Evolutionary conservation across 345 rosid genomes (phyloP).

Genomic region (Microthlaspi erraticum): DNA sequence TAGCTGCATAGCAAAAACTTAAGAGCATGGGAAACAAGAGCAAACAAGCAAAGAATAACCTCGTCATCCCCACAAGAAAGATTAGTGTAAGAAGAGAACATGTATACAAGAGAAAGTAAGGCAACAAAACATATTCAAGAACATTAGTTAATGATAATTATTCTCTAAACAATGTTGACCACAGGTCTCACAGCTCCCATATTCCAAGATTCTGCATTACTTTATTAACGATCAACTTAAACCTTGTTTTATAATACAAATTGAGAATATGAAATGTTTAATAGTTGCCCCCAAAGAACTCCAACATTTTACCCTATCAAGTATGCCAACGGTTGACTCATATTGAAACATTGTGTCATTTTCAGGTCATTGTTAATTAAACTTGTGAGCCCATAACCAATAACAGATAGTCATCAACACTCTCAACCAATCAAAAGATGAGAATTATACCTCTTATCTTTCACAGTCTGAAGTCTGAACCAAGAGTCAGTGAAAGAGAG

Average conservation of each 20-base stretch:
- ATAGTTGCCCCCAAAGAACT: neutral
- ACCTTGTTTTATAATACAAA: neutral
- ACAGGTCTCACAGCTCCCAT: neutral
- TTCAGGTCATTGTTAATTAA: slow-evolving; percentile 14
- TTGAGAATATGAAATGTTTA: neutral
- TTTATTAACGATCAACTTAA: slow-evolving; percentile 29
- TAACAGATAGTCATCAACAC: neutral
- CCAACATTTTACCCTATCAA: neutral
- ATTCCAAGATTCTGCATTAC: slow-evolving; percentile 13
- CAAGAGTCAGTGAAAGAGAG: neutral
- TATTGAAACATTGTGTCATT: slow-evolving; percentile 27
- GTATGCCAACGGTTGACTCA: slow-evolving; percentile 4
- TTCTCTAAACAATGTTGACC: slow-evolving; percentile 7
- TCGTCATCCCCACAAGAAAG: neutral
- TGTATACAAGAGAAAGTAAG: neutral
- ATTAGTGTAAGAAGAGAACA: neutral
- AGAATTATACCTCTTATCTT: too few relatives aligned
- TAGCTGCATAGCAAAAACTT: slow-evolving; percentile 12
- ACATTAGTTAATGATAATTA: neutral
- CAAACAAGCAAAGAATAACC: neutral
- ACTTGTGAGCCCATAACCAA: neutral
- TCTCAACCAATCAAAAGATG: slow-evolving; percentile 13
- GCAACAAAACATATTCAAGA: neutral
- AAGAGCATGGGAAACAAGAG: neutral
- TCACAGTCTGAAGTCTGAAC: too few relatives aligned